phyloP scores from a whole-genome alignment of 345 rosid genomes.

The Salix udensis region DNA sequence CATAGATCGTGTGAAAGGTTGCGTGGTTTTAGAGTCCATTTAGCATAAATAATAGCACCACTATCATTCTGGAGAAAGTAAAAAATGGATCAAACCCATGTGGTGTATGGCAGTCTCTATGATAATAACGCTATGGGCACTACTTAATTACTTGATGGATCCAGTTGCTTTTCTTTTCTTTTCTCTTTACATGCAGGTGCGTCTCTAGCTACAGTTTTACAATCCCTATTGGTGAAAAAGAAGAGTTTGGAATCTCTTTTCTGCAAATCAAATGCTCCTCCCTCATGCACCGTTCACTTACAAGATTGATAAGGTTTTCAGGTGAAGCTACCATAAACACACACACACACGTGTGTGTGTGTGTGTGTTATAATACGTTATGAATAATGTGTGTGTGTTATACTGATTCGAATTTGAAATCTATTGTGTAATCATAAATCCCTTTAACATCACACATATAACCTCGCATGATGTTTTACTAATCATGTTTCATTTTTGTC shows the following conservation, averaged over 20 bases:
- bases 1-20: slow-evolving; percentile 1
- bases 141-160: neutral
- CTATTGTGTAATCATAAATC: too few relatives aligned
- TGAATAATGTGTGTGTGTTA: too few relatives aligned
- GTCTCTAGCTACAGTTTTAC: neutral
- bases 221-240: slow-evolving; percentile 1
- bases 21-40: neutral
- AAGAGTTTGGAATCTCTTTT: neutral
- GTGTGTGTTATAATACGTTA: too few relatives aligned
- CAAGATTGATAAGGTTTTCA: neutral
- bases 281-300: neutral
- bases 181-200: neutral
- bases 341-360: too few relatives aligned
- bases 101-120: neutral
- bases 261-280: neutral
- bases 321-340: too few relatives aligned
- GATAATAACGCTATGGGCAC: neutral
- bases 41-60: neutral
- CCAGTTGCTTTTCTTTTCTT: neutral
- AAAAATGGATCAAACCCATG: slow-evolving; percentile 9
- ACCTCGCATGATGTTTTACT: neutral
- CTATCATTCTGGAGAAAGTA: neutral
- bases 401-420: too few relatives aligned
- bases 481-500: neutral
- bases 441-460: too few relatives aligned